These are phyloP conservation scores for Phytopythium delawarense DNA, from an alignment of 352 stramenopile genomes.

Conservation along the genomic window DNA sequence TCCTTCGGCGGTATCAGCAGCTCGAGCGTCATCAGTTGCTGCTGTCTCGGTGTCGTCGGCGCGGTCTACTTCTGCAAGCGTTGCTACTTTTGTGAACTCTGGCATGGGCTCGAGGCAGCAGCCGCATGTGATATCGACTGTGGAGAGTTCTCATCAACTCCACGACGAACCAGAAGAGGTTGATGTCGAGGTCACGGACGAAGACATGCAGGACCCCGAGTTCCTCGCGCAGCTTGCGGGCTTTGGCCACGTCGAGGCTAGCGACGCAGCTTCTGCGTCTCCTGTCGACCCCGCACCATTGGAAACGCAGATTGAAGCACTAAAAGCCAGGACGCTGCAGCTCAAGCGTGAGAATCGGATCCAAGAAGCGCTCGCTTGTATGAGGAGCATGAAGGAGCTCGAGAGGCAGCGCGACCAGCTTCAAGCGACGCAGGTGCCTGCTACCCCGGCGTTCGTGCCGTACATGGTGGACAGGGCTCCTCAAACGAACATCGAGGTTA, in stretches of 20 bases:
- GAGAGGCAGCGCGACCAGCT: conserved; percentile 25
- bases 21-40: neutral
- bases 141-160: neutral
- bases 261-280: neutral
- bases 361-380: conserved; percentile 41
- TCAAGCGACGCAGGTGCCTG: neutral
- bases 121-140: neutral
- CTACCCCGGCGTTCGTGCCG: neutral
- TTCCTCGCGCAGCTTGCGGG: conserved; percentile 54
- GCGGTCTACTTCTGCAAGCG: neutral
- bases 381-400: conserved; percentile 60
- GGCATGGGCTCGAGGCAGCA: neutral
- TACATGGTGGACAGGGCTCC: neutral
- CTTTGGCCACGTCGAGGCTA: conserved; percentile 34
- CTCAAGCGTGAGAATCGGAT: conserved; percentile 60
- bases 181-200: conserved; percentile 65
- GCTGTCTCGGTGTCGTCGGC: neutral
- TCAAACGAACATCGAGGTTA: neutral
- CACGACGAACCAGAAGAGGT: conserved; percentile 17
- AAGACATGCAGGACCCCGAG: conserved; percentile 72
- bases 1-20: neutral
- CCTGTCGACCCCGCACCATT: conserved; percentile 21
- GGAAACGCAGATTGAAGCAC: conserved; percentile 36
- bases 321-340: conserved; percentile 43
- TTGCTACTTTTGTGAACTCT: neutral